Conservation (phyloP, 306 rosid genomes). For the Mucuna pruriens region DNA sequence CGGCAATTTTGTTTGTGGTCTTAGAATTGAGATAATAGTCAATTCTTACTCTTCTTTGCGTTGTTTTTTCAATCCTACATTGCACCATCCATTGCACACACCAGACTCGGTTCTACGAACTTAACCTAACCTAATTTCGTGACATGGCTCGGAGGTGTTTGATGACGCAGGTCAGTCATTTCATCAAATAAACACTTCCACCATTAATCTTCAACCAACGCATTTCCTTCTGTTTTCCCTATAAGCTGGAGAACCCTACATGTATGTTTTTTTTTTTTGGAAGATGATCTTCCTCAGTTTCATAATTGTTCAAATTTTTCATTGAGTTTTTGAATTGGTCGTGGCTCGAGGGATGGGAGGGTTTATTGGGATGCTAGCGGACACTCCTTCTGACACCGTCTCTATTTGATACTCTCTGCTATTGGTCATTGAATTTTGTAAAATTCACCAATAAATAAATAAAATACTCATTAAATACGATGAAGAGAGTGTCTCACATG, state of each 20-base stretch:
- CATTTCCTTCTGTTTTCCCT: no score
- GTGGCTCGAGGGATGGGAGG: not conserved
- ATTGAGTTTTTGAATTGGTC: not conserved
- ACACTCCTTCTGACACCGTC: no score
- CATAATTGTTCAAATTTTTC: not conserved
- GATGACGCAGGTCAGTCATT: slow-evolving; percentile 63
- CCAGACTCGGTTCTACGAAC: slow-evolving; percentile 1
- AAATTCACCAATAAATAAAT: no score
- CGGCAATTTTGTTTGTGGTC: not conserved
- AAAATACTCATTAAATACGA: no score
- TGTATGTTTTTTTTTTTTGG: not conserved
- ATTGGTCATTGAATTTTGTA: no score
- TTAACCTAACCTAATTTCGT: not conserved
- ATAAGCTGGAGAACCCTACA: no score
- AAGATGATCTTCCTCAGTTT: not conserved
- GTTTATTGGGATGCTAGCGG: no score
- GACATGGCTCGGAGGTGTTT: slow-evolving; percentile 74
- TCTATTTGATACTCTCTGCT: no score
- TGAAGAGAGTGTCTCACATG: no score
- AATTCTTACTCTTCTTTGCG: not conserved
- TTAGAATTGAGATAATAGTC: not conserved
- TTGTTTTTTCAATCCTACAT: not conserved
- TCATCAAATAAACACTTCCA: no score
- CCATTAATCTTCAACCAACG: no score
- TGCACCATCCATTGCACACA: not conserved